Evolutionary conservation across 1,284 basidiomycete species (phyloP), one percentile per base, ranked within the genome.

Genomic region (Tausonia pullulans): DNA sequence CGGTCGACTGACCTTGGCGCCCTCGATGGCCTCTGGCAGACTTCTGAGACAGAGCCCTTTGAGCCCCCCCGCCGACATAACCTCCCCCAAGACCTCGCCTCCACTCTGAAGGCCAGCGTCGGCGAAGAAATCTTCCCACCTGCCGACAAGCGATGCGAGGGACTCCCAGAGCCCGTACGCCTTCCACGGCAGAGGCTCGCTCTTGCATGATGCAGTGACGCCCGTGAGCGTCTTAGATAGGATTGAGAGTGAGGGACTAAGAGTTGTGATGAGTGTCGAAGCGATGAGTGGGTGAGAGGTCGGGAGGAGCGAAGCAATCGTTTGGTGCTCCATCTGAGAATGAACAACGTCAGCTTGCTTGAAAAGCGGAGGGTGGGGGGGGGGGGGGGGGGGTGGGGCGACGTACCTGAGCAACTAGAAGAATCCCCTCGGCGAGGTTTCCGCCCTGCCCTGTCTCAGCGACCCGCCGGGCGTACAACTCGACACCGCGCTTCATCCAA

Each of bases 21-120:
- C 14, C 49, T 65, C 64, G 53, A 65, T 55, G 5, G 58, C 59
- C 40, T 65, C 64, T 9, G 64, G 64, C 6, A 65, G 13, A 11
- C 52, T 39, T 14, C 64, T 55, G 54, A 53, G 27, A 49, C 64
- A 65, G 14, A 58, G 13, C 2, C 59, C 60, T 16, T 54, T 52
- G 13, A 65, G n/a, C 41, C 43, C 55, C 27, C 50, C 39, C 39
- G 13, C 39, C 27, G 13, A 49, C 46, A 53, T 16, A 46, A 27
- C 61, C 14, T 46, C 53, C 11, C n/a, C 39, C 40, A 8, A 4
- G 11, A n/a, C 49, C 39, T 39, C 60, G 16, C 49, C 41, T 54
- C 51, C 50, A 5, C 53, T 44, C 48, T 13, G 5, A 53, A 43
- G 40, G 39, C 63, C 63, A 9, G 41, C 5, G 4, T 4, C 50